A percentile compares a stretch with the other conserved stretches of the same genome.
These are phyloP conservation scores for Myxozyma neglecta DNA, from an alignment of 805 yeast species.

Conservation along the genomic window DNA sequence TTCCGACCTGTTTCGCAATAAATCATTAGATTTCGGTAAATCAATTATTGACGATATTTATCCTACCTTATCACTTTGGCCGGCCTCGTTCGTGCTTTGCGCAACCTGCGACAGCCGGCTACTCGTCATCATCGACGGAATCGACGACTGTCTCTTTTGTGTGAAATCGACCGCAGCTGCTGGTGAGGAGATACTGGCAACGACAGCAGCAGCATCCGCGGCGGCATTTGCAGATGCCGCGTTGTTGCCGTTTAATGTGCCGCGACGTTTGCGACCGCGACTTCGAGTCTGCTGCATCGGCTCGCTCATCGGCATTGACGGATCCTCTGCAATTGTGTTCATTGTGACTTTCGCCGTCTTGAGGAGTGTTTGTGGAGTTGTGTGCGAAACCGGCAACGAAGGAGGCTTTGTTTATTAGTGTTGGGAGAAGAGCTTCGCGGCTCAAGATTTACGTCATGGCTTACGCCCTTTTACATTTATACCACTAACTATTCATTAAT, in stretches of 20 bases:
- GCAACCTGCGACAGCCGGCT: background rate
- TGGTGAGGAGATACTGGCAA: background rate
- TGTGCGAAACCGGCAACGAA: background rate
- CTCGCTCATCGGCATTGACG: conserved; percentile 3
- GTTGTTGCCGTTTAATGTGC: background rate
- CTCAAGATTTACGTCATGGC: background rate
- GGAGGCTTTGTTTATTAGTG: background rate
- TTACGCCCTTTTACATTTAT: background rate
- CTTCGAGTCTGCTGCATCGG: conserved; percentile 11
- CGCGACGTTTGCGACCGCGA: conserved; percentile 12
- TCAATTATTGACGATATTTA: background rate
- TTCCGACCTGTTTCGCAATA: conserved; percentile 22
- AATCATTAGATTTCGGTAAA: background rate
- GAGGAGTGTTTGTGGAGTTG: background rate
- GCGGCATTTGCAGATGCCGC: background rate
- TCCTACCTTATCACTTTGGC: conserved; percentile 19
- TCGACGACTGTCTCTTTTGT: conserved; percentile 22
- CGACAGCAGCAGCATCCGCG: background rate
- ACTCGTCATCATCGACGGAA: conserved; percentile 28
- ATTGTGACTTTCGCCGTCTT: background rate
- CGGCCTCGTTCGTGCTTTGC: background rate
- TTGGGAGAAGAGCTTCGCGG: background rate
- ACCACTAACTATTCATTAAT: too few species aligned
- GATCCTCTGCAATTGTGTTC: conserved; percentile 3
- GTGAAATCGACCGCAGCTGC: background rate